Conservation (phyloP, 225 moss, liverwort and hornwort genomes). For the Lunularia cruciata region DNA sequence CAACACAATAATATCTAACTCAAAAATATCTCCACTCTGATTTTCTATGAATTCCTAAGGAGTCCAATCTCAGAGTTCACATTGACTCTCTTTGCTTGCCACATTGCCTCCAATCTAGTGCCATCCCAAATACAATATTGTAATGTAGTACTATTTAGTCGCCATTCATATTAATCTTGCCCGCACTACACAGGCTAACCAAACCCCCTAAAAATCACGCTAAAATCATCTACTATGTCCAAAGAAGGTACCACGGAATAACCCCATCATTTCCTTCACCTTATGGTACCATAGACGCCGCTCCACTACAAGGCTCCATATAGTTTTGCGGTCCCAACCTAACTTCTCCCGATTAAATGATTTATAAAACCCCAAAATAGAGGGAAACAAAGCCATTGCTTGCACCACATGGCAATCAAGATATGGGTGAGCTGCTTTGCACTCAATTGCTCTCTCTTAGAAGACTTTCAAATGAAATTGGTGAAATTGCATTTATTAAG, state of each 20-base stretch:
- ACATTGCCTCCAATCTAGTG: too few species aligned
- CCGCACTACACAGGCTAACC: too few species aligned
- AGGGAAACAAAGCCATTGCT: slow-evolving; percentile 18
- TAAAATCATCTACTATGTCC: slow-evolving; percentile 8
- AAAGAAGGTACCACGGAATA: not conserved
- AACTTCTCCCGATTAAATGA: not conserved
- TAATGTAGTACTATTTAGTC: too few species aligned
- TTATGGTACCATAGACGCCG: not conserved
- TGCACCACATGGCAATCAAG: slow-evolving; percentile 17
- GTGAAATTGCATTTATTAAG: too few species aligned
- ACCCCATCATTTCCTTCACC: not conserved
- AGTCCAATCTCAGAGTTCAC: not conserved
- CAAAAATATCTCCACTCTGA: too few species aligned
- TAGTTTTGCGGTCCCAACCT: slow-evolving; percentile 12
- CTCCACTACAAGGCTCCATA: not conserved
- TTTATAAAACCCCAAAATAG: slow-evolving; percentile 1
- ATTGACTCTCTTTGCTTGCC: not conserved
- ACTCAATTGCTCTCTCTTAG: too few species aligned
- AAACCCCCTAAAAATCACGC: not conserved
- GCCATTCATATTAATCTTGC: too few species aligned
- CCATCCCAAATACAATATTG: too few species aligned
- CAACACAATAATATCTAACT: too few species aligned
- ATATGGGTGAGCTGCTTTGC: slow-evolving; percentile 15
- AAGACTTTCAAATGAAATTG: too few species aligned
- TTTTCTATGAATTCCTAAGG: too few species aligned